Percentiles rank a stretch among this genome's conserved stretches.
Evolutionary conservation across 441 rosid genomes (phyloP).

Genomic region (Corymbia citriodora): DNA sequence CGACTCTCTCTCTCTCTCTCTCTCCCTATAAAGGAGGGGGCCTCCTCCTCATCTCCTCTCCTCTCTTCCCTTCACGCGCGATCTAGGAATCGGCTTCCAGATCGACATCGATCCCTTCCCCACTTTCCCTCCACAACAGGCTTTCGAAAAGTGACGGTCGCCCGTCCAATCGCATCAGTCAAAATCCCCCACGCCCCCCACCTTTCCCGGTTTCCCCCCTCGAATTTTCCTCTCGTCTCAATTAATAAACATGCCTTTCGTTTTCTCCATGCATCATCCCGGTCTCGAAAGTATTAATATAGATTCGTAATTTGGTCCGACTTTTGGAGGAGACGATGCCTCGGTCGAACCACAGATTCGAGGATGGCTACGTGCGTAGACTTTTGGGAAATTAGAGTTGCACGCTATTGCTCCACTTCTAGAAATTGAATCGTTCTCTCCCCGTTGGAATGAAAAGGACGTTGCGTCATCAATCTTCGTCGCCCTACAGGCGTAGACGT

Average conservation of each 20-base stretch:
- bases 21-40: background rate
- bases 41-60: background rate
- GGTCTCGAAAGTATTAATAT: background rate
- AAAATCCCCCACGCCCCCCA: background rate
- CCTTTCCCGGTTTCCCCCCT: background rate
- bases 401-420: background rate
- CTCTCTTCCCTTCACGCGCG: background rate
- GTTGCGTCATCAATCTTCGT: background rate
- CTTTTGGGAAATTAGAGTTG: background rate
- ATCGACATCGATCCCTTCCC: background rate
- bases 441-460: background rate
- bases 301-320: background rate
- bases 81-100: background rate
- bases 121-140: background rate
- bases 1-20: background rate
- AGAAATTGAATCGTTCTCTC: background rate
- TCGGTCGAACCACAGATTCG: background rate
- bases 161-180: background rate
- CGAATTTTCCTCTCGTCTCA: background rate
- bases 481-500: background rate
- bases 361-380: background rate
- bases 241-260: background rate
- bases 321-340: background rate
- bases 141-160: background rate
- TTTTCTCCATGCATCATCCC: background rate